Percentiles rank a stretch among this genome's conserved stretches.
phyloP scores from a whole-genome alignment of 208 protist genomes.

The Sergeia podlipaevii region DNA sequence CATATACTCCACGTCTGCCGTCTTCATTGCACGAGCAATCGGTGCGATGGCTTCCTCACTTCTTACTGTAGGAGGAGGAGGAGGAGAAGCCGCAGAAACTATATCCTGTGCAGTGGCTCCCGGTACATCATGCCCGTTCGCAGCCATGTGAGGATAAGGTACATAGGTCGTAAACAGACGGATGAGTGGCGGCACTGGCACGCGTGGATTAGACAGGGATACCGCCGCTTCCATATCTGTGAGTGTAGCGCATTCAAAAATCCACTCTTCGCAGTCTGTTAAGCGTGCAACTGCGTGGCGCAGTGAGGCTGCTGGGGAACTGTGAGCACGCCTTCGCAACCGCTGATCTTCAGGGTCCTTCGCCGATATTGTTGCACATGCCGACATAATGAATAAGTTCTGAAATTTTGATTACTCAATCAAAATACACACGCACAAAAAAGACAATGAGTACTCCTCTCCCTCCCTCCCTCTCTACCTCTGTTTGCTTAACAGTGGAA shows the following conservation, averaged over 20 bases:
- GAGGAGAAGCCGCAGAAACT: neutral
- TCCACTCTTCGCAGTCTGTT: too few relatives aligned
- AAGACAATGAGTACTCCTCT: too few relatives aligned
- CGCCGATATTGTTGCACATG: too few relatives aligned
- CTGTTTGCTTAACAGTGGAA: too few relatives aligned
- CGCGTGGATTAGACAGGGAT: neutral
- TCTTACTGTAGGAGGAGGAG: too few relatives aligned
- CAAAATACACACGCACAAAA: neutral
- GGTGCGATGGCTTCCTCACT: neutral
- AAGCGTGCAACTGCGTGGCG: too few relatives aligned
- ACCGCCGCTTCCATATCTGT: neutral
- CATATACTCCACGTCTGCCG: slow-evolving; percentile 1
- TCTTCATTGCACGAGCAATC: too few relatives aligned
- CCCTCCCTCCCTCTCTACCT: too few relatives aligned
- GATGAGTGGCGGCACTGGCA: neutral
- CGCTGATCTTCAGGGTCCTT: neutral
- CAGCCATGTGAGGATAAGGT: too few relatives aligned
- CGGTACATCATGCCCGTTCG: too few relatives aligned
- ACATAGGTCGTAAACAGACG: slow-evolving; percentile 1
- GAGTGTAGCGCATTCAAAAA: neutral
- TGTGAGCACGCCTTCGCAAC: slow-evolving; percentile 1
- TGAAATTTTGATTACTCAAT: neutral
- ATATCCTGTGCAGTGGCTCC: neutral
- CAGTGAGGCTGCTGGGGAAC: slow-evolving; percentile 5
- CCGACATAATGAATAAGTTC: too few relatives aligned